Evolutionary conservation across 129 eudicot genomes (phyloP).

Genomic region (Chrysanthemum makinoi): DNA sequence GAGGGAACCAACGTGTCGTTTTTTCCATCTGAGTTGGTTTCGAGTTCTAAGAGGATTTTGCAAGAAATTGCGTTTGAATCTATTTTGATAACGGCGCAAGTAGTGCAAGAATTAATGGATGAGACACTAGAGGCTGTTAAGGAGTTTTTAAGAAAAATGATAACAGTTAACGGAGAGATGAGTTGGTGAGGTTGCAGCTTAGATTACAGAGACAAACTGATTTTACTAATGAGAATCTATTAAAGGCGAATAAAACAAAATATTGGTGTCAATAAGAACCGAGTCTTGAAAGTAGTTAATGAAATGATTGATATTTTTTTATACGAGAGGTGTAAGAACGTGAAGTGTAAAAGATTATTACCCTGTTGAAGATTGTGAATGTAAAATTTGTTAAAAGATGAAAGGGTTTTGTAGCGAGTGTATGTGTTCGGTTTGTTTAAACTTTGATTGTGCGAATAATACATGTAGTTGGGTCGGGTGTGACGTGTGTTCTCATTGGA

Average conservation of each 20-base stretch:
- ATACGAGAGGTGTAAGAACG: conserved; percentile 31
- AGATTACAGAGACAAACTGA: conserved; percentile 57
- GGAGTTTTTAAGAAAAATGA: conserved; percentile 52
- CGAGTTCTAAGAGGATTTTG: conserved; percentile 56
- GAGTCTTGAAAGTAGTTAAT: conserved; percentile 35
- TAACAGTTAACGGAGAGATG: conserved; percentile 46
- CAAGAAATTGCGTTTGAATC: conserved; percentile 55
- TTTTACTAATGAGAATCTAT: conserved; percentile 41
- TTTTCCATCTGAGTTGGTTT: not conserved
- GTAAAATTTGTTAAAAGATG: conserved; percentile 67
- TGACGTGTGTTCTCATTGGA: conserved; percentile 71
- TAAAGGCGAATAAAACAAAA: conserved; percentile 48
- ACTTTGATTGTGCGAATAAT: conserved; percentile 61
- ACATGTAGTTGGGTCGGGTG: conserved; percentile 88
- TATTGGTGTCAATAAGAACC: conserved; percentile 56
- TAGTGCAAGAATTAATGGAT: conserved; percentile 50
- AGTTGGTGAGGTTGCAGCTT: conserved; percentile 56
- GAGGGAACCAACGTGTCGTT: too few relatives aligned
- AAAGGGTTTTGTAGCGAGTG: conserved; percentile 74
- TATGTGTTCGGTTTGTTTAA: conserved; percentile 67
- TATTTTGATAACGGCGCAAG: conserved; percentile 52
- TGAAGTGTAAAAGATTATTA: conserved; percentile 46
- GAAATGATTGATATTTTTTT: conserved; percentile 61
- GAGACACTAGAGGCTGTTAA: conserved; percentile 56
- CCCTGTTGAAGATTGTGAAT: conserved; percentile 75